Evolutionary conservation across 2,329 filamentous ascomycete species (phyloP), one percentile per base, ranked within the genome.

Genomic region (Aspergillus eucalypticola): DNA sequence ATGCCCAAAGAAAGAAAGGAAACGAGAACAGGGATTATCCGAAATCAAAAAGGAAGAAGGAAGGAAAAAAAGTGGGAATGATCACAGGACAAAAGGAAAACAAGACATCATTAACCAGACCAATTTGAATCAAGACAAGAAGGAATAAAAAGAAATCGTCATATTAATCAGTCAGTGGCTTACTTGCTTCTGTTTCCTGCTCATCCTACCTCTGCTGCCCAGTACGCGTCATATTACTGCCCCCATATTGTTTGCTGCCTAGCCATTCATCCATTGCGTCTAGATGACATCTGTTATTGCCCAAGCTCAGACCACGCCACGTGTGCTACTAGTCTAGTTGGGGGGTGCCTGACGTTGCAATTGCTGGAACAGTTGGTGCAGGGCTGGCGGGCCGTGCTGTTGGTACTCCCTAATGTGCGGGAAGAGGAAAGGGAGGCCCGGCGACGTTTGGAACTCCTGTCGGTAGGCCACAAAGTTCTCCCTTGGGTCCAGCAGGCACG

Each of bases 341-440:
- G 41, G 19, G n/a, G n/a, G 41, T 17, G 19, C n/a, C 21, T 44
- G 41, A 17, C 41, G 27, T 19, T 66, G 65, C 57, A 74, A 58
- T 32, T 66, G 65, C 49, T 68, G 66, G n/a, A 73, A 66, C 44
- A 76, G 57, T 15, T 68, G 65, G 23, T 71, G 69, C 42, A 76
- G 62, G 15, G 60, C 68, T 2, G 59, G 21, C 48, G 70, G 66
- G 15, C 73, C 74, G 15, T 66, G 59, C 50, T 69, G 64, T 39
- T 69, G 68, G 51, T 68, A 73, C 29, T 78, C 75, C 15, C 67
- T 65, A 53, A 76, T 59, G 65, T 79, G 76, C 2, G 76, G 75
- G 5, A 72, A 42, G 3, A 79, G 67, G 59, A 77, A 78, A 1
- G 76, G 76, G 21, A 78, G 69, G 3, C 76, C 76, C 0, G 75